Conservation (phyloP, 805 yeast genomes). For the Spencermartinsiella europaea region DNA sequence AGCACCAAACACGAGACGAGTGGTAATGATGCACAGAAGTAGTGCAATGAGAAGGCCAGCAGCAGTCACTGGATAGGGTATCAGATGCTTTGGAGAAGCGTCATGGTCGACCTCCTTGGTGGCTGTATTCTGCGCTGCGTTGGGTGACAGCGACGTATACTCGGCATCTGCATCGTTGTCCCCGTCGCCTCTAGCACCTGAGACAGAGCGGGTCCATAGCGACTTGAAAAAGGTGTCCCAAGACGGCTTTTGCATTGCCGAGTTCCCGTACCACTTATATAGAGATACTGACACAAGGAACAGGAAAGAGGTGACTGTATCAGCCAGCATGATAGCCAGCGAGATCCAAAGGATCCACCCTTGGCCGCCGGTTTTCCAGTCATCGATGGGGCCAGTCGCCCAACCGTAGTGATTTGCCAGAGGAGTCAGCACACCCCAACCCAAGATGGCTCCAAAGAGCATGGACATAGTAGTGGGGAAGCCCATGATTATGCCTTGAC, state of each 20-base stretch:
- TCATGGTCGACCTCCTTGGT: slow-evolving; percentile 14
- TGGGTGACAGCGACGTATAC: not conserved
- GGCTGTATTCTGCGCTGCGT: not conserved
- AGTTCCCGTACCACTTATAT: not conserved
- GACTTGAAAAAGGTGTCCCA: not conserved
- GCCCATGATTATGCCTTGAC: slow-evolving; percentile 98
- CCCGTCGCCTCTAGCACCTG: not conserved
- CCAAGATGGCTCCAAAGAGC: slow-evolving; percentile 83
- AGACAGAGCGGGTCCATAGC: not conserved
- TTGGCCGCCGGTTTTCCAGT: slow-evolving; percentile 91
- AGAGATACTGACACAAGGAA: slow-evolving; percentile 50
- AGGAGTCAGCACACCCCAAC: slow-evolving; percentile 93
- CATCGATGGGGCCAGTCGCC: slow-evolving; percentile 88
- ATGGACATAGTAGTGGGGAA: slow-evolving; percentile 83
- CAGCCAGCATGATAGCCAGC: slow-evolving; percentile 89
- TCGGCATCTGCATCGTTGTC: slow-evolving; percentile 2
- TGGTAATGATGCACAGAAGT: slow-evolving; percentile 57
- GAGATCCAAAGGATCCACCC: slow-evolving; percentile 98
- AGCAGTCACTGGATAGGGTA: slow-evolving; percentile 45
- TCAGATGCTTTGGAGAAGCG: slow-evolving; percentile 42
- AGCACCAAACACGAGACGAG: slow-evolving; percentile 63
- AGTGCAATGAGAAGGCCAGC: slow-evolving; percentile 65
- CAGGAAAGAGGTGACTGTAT: slow-evolving; percentile 73
- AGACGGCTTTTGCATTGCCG: not conserved
- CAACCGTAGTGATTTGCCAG: slow-evolving; percentile 63